Percentiles rank a stretch among this genome's conserved stretches.
Evolutionary conservation across 164 flowering plant species (phyloP).

Genomic region (Aristolochia contorta): DNA sequence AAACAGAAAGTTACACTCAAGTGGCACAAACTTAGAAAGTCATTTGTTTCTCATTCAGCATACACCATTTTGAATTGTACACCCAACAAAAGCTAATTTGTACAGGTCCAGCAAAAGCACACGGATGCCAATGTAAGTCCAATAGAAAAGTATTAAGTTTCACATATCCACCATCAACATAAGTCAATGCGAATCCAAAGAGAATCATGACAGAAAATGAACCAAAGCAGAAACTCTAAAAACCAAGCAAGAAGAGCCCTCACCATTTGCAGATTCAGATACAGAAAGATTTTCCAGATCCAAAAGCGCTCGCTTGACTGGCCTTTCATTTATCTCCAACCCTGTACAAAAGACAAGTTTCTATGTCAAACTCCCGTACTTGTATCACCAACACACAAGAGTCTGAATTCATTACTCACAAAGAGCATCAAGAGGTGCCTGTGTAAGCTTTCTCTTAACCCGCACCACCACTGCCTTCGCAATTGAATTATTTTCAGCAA

Average conservation of each 20-base stretch:
- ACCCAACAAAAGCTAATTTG: too few species aligned
- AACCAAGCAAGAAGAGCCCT: not conserved
- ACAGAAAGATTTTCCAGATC: constrained; percentile 62
- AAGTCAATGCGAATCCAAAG: not conserved
- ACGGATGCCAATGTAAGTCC: too few species aligned
- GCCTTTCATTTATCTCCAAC: constrained; percentile 87
- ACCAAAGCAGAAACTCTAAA: not conserved
- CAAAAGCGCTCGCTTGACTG: constrained; percentile 50
- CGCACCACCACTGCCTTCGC: constrained; percentile 62
- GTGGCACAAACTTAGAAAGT: not conserved
- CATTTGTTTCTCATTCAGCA: not conserved
- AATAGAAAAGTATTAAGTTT: not conserved
- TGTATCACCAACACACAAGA: not conserved
- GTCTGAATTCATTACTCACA: constrained; percentile 27
- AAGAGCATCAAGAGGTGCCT: constrained; percentile 54
- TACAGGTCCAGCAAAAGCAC: too few species aligned
- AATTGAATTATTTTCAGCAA: not conserved
- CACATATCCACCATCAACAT: not conserved
- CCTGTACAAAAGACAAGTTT: constrained; percentile 26
- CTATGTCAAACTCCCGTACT: not conserved
- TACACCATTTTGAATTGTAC: too few species aligned
- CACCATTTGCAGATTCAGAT: constrained; percentile 42
- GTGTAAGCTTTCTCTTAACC: constrained; percentile 59
- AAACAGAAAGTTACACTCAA: not conserved
- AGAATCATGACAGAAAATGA: not conserved